Evolutionary conservation across 495 filamentous ascomycete species (phyloP).

Genomic region (Aspergillus ellipticus): DNA sequence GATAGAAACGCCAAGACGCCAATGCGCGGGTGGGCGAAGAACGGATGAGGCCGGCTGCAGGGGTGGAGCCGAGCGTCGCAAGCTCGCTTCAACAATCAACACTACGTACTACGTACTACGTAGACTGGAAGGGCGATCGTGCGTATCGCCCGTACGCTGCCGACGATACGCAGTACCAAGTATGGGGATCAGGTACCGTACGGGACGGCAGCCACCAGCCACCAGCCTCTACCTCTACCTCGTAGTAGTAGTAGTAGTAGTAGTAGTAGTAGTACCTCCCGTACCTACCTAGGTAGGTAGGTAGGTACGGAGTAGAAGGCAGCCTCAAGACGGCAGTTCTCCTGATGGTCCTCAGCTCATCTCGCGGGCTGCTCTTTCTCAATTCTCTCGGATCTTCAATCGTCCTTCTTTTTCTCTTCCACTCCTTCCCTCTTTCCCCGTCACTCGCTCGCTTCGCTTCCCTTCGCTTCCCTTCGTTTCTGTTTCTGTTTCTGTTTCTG

Average conservation of each 20-base stretch:
- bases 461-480: neutral
- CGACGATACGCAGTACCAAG: neutral
- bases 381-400: neutral
- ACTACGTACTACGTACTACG: too few species aligned
- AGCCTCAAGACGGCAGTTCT: neutral
- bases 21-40: neutral
- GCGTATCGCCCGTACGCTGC: too few species aligned
- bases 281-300: too few species aligned
- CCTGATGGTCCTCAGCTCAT: neutral
- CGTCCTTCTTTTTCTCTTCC: neutral
- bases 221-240: too few species aligned
- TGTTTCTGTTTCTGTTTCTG: neutral
- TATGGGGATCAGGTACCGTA: too few species aligned
- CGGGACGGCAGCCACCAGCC: too few species aligned
- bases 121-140: too few species aligned
- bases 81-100: conserved; percentile 5
- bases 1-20: conserved; percentile 3
- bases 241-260: too few species aligned
- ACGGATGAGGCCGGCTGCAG: neutral
- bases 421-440: neutral
- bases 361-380: neutral
- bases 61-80: conserved; percentile 17
- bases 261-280: too few species aligned
- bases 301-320: too few species aligned
- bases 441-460: too few species aligned